Conservation (phyloP, 495 filamentous ascomycete species). For the Darksidea phi region DNA sequence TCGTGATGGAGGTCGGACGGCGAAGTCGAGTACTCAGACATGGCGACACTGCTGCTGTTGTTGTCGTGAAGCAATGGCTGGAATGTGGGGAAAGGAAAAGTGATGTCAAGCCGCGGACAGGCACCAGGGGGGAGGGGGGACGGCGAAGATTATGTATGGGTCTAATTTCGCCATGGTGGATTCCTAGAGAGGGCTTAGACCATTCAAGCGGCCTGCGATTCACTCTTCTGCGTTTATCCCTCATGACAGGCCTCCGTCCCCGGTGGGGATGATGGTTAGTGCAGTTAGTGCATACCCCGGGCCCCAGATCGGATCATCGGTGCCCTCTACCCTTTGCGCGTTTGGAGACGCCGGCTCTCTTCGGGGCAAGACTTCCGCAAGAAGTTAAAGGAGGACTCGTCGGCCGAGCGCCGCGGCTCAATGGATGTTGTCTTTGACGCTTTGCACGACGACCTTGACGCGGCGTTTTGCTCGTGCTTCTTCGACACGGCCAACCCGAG, state of each 20-base stretch:
- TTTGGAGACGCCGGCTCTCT: constrained; percentile 16
- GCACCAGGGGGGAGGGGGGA: constrained; percentile 16
- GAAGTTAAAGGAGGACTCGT: constrained; percentile 1
- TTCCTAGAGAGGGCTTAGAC: constrained; percentile 16
- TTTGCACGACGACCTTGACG: no score
- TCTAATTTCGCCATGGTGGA: constrained; percentile 32
- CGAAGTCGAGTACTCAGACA: constrained; percentile 35
- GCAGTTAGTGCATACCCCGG: constrained; percentile 19
- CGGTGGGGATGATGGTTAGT: constrained; percentile 16
- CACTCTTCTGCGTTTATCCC: constrained; percentile 27
- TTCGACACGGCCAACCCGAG: neutral
- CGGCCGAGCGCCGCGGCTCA: constrained; percentile 13
- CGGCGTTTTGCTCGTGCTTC: no score
- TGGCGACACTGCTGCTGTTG: constrained; percentile 8
- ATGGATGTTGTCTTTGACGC: no score
- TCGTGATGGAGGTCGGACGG: constrained; percentile 30
- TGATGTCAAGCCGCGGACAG: constrained; percentile 4
- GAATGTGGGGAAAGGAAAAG: constrained; percentile 6
- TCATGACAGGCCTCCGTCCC: constrained; percentile 29
- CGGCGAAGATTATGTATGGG: constrained; percentile 28
- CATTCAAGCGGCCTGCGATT: constrained; percentile 28
- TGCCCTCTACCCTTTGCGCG: neutral
- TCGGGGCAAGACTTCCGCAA: constrained; percentile 26
- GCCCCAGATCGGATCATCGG: constrained; percentile 32
- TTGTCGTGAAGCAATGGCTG: constrained; percentile 6